Evolutionary conservation across 805 yeast genomes (phyloP).

Genomic region (Candida qinlingensis): DNA sequence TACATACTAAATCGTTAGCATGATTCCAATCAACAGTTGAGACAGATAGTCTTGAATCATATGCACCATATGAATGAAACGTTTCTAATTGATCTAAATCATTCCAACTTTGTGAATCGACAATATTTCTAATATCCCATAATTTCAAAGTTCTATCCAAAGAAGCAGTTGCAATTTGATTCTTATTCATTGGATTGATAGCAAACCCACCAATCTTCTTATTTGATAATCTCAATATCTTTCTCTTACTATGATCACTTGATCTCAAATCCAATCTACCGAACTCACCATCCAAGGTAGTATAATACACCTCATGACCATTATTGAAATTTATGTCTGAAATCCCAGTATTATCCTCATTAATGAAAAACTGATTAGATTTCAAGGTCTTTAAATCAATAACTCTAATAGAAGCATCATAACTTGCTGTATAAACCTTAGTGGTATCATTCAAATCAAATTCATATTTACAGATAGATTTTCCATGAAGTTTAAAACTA

Average conservation of each 20-base stretch:
- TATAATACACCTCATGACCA: slow-evolving; percentile 55
- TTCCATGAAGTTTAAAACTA: slow-evolving; percentile 69
- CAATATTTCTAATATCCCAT: slow-evolving; percentile 74
- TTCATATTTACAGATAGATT: slow-evolving; percentile 60
- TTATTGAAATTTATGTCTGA: slow-evolving; percentile 66
- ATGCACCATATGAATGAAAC: slow-evolving; percentile 45
- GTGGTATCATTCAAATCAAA: slow-evolving; percentile 45
- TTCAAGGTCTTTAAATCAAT: slow-evolving; percentile 60
- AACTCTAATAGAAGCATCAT: slow-evolving; percentile 81
- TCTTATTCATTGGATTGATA: slow-evolving; percentile 60
- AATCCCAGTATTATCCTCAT: slow-evolving; percentile 56
- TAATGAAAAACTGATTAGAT: slow-evolving; percentile 57
- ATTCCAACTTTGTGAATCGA: slow-evolving; percentile 45
- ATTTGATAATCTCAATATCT: slow-evolving; percentile 55
- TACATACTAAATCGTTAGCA: slow-evolving; percentile 68
- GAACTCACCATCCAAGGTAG: slow-evolving; percentile 79
- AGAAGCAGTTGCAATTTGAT: slow-evolving; percentile 82
- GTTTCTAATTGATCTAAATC: slow-evolving; percentile 40
- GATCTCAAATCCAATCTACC: slow-evolving; percentile 66
- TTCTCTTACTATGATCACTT: slow-evolving; percentile 28
- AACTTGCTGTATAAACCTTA: slow-evolving; percentile 64
- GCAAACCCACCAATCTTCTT: slow-evolving; percentile 90
- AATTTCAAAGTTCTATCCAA: slow-evolving; percentile 77
- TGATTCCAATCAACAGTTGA: slow-evolving; percentile 74
- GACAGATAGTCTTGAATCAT: slow-evolving; percentile 70